Conservation (phyloP, 352 stramenopile species). For the Peronospora belbahrii region DNA sequence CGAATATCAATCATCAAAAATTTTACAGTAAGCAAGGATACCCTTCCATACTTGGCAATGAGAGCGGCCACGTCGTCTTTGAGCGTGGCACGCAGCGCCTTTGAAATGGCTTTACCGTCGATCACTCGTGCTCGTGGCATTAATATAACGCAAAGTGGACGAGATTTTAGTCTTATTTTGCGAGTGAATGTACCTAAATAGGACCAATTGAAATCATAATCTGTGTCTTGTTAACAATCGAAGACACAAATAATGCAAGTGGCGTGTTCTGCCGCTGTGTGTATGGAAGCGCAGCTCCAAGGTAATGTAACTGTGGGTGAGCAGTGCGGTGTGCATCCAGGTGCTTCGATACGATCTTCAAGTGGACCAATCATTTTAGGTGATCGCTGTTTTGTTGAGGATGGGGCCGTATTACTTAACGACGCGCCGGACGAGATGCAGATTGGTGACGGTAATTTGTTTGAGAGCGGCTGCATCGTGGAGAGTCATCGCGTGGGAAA, state of each 20-base stretch:
- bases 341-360: slow-evolving; percentile 29
- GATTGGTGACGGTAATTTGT: slow-evolving; percentile 64
- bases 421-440: slow-evolving; percentile 27
- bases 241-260: slow-evolving; percentile 15
- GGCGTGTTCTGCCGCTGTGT: slow-evolving; percentile 35
- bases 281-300: slow-evolving; percentile 37
- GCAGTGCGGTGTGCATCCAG: slow-evolving; percentile 44
- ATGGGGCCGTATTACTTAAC: slow-evolving; percentile 40
- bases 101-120: slow-evolving; percentile 62
- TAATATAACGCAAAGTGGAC: neutral
- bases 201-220: neutral
- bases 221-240: neutral
- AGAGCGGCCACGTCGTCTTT: slow-evolving; percentile 55
- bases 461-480: slow-evolving; percentile 71
- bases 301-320: slow-evolving; percentile 34
- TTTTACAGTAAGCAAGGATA: slow-evolving; percentile 10
- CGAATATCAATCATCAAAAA: neutral
- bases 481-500: slow-evolving; percentile 44
- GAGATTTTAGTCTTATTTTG: neutral
- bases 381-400: slow-evolving; percentile 69
- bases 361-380: slow-evolving; percentile 38
- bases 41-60: slow-evolving; percentile 38
- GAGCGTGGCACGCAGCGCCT: slow-evolving; percentile 50
- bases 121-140: slow-evolving; percentile 39
- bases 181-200: neutral